These are phyloP conservation scores for Parathielavia appendiculata DNA, from an alignment of 495 filamentous ascomycete genomes.

Conservation along the genomic window DNA sequence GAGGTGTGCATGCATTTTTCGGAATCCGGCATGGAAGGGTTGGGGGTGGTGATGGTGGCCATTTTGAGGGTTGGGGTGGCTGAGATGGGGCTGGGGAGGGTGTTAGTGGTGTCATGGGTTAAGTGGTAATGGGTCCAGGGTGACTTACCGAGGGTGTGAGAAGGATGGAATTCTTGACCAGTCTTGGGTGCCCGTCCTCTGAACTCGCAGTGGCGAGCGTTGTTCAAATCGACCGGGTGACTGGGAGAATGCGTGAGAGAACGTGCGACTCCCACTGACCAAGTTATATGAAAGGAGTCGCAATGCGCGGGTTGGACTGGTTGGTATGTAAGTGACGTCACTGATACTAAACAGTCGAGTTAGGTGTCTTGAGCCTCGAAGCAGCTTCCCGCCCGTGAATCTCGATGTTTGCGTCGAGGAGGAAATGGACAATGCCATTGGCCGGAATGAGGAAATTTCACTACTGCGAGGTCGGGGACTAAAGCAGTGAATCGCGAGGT, in stretches of 20 bases:
- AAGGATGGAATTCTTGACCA: neutral
- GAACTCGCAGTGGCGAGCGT: too few species aligned
- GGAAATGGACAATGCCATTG: neutral
- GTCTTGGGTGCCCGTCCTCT: too few species aligned
- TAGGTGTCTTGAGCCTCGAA: neutral
- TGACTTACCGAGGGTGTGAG: neutral
- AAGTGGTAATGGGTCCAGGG: neutral
- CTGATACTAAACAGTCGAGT: neutral
- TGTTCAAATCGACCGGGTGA: neutral
- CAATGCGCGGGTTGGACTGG: neutral
- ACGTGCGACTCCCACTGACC: neutral
- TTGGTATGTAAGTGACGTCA: constrained; percentile 9
- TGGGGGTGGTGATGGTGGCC: constrained; percentile 3
- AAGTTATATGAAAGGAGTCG: constrained; percentile 2
- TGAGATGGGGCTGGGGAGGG: neutral
- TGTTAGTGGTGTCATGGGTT: neutral
- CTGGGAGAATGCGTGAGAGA: neutral
- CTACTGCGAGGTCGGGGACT: neutral
- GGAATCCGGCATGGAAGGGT: constrained; percentile 8
- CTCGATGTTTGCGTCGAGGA: neutral
- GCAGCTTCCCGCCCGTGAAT: neutral
- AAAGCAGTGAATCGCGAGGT: neutral
- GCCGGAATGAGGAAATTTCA: neutral
- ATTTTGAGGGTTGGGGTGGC: constrained; percentile 1
- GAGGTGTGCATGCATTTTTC: constrained; percentile 46